Evolutionary conservation across 371 early-diverging fungal genomes (phyloP), one percentile per base, ranked within the genome.

Genomic region (Entomophthora muscae): DNA sequence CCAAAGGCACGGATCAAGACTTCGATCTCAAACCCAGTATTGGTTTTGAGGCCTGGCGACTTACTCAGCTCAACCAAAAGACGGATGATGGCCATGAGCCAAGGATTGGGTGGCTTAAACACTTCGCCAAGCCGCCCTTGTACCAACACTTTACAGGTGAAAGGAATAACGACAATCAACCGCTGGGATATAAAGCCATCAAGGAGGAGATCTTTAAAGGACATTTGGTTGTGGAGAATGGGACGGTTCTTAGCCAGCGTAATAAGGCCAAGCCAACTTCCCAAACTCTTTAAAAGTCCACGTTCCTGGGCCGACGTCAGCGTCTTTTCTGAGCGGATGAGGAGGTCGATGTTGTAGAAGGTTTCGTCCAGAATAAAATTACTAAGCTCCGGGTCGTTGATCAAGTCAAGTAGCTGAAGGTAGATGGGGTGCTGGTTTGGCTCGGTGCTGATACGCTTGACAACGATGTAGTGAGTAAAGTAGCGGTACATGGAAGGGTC

Each of bases 1-100:
- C 83, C 73, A 42, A 95, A 72, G 53, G 86, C 86, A 70, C 93
- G 93, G 78, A 95, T 95, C 51, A 98, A 77, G 1, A 97, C 93
- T 73, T 97, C 97, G 53, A 98, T 90, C 70, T 95, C 96, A 72
- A 98, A 97, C 65, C 93, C 92, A 61, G 95, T 83, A 65, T 91
- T 94, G 60, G 95, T 74, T 72, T 91, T 95, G 52, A 96, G 76
- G 55, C 93, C 92, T 0, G 94, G 96, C 67, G 81, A 83, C 56
- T 89, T 85, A 71, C 95, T 96, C 2, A 98, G 75, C 69, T 97
- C 98, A 0, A 89, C 85, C 28, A 98, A 73, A 12, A 97, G 73
- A 55, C 81, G 82, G 73, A 98, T 76, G 58, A 92, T 90, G 24
- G 90, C 90, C 87, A 96, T 94, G 55, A 97, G 70, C 97, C 97